These are phyloP conservation scores for Metarhizium anisopliae DNA, from an alignment of 2,329 filamentous ascomycete species.

Conservation along the genomic window DNA sequence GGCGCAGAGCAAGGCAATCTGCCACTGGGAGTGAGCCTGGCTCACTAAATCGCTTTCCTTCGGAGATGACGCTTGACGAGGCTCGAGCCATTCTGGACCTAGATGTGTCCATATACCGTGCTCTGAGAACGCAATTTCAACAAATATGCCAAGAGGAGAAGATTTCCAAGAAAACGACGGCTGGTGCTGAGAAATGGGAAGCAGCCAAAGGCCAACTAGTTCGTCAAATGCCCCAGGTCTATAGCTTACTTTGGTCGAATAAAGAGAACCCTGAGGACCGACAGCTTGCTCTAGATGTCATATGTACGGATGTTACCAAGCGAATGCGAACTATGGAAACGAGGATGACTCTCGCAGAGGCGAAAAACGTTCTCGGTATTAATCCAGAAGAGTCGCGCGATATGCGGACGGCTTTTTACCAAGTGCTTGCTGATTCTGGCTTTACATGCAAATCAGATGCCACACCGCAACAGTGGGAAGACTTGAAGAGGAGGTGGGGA, in stretches of 20 bases:
- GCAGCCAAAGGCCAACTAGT: slow-evolving; percentile 59
- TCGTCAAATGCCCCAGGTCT: slow-evolving; percentile 53
- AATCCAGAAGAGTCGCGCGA: slow-evolving; percentile 42
- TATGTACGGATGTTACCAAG: slow-evolving; percentile 77
- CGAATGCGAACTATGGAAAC: slow-evolving; percentile 57
- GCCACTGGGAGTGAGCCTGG: slow-evolving; percentile 50
- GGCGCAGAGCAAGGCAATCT: slow-evolving; percentile 59
- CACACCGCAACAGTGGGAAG: slow-evolving; percentile 61
- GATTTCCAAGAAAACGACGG: slow-evolving; percentile 67
- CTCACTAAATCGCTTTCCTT: slow-evolving; percentile 66
- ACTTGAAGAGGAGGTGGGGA: slow-evolving; percentile 61
- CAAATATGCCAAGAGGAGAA: slow-evolving; percentile 58
- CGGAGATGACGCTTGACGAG: slow-evolving; percentile 74
- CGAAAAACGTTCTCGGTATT: slow-evolving; percentile 50
- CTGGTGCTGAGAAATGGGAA: slow-evolving; percentile 67
- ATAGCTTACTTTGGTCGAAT: slow-evolving; percentile 49
- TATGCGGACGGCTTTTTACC: slow-evolving; percentile 57
- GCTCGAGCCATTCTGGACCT: slow-evolving; percentile 62
- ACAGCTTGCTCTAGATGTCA: slow-evolving; percentile 63
- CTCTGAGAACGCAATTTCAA: slow-evolving; percentile 58
- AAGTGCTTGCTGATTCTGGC: slow-evolving; percentile 53
- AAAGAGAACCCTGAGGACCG: slow-evolving; percentile 52
- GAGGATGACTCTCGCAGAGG: slow-evolving; percentile 64
- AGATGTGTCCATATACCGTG: slow-evolving; percentile 52
- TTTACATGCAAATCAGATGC: slow-evolving; percentile 68